A percentile compares a stretch with the other conserved stretches of the same genome.
Conservation (phyloP, 768 basidiomycete genomes). For the Suillus brevipes region DNA sequence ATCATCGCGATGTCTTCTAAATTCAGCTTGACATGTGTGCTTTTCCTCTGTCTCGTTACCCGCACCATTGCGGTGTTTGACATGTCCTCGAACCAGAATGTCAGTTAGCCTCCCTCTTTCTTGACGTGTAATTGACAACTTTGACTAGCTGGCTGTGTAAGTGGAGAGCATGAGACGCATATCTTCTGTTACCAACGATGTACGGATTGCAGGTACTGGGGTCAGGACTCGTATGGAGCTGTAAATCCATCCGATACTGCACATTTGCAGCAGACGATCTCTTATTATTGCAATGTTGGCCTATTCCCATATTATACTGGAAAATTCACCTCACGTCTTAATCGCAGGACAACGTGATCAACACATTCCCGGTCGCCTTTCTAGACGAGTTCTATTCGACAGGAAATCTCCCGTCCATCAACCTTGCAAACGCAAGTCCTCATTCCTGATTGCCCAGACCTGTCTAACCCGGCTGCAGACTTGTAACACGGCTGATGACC, state of each 20-base stretch:
- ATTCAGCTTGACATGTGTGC: slow-evolving; percentile 10
- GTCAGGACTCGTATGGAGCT: slow-evolving; percentile 40
- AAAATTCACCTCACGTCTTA: background rate
- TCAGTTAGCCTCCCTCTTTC: slow-evolving; percentile 9
- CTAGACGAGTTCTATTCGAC: slow-evolving; percentile 58
- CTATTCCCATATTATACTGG: background rate
- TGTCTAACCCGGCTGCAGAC: slow-evolving; percentile 38
- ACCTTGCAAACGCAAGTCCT: slow-evolving; percentile 55
- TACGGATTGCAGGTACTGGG: slow-evolving; percentile 31
- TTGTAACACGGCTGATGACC: slow-evolving; percentile 58
- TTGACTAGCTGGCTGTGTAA: slow-evolving; percentile 27
- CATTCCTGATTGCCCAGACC: background rate
- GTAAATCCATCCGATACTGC: slow-evolving; percentile 28
- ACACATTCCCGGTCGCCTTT: slow-evolving; percentile 64
- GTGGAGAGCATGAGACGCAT: background rate
- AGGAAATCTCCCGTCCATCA: slow-evolving; percentile 57
- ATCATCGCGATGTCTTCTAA: background rate
- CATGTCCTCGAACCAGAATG: slow-evolving; percentile 27
- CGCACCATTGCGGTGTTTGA: slow-evolving; percentile 19
- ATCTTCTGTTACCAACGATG: slow-evolving; percentile 3
- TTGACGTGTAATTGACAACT: background rate
- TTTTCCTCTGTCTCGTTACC: background rate
- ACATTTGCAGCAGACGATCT: slow-evolving; percentile 34
- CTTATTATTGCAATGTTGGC: slow-evolving; percentile 33
- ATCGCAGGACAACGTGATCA: slow-evolving; percentile 52